A percentile compares a stretch with the other conserved stretches of the same genome.
phyloP scores from a whole-genome alignment of 805 yeast genomes.

The Candida adriatica region DNA sequence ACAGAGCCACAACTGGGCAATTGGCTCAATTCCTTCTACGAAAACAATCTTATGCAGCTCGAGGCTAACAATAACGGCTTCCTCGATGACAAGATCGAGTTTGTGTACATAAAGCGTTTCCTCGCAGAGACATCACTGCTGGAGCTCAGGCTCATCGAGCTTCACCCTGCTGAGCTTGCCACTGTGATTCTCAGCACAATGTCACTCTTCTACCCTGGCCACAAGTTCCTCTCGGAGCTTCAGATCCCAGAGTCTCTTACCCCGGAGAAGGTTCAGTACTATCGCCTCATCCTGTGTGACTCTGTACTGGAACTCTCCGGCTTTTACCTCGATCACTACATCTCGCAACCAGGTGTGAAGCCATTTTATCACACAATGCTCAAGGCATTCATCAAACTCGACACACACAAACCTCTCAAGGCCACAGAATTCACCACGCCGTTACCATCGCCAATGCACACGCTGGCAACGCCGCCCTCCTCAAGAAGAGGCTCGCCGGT shows the following conservation, averaged over 20 bases:
- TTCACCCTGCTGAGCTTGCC: slow-evolving; percentile 25
- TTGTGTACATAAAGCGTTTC: slow-evolving; percentile 43
- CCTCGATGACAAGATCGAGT: slow-evolving; percentile 26
- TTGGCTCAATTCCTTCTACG: slow-evolving; percentile 37
- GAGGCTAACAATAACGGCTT: slow-evolving; percentile 24
- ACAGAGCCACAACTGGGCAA: slow-evolving; percentile 54
- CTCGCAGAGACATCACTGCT: slow-evolving; percentile 42
- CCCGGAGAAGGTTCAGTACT: slow-evolving; percentile 4
- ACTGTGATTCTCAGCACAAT: slow-evolving; percentile 18
- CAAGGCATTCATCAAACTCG: slow-evolving; percentile 9
- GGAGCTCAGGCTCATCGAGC: slow-evolving; percentile 37
- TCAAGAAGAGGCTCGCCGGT: slow-evolving; percentile 25
- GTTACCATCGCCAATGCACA: slow-evolving; percentile 11
- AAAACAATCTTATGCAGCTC: slow-evolving; percentile 35
- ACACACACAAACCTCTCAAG: slow-evolving; percentile 7
- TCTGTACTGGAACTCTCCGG: slow-evolving; percentile 9
- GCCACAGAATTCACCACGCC: slow-evolving; percentile 10
- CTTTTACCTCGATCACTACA: slow-evolving; percentile 9
- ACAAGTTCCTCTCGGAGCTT: slow-evolving; percentile 12
- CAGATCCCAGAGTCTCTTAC: slow-evolving; percentile 9
- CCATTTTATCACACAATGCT: slow-evolving; percentile 12
- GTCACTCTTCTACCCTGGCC: slow-evolving; percentile 7
- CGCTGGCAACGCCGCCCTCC: slow-evolving; percentile 20
- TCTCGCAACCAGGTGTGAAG: slow-evolving; percentile 12
- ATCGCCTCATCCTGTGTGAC: slow-evolving; percentile 9